A percentile compares a stretch with the other conserved stretches of the same genome.
phyloP scores from a whole-genome alignment of 768 basidiomycete genomes.

The Naematelia aurantialba region DNA sequence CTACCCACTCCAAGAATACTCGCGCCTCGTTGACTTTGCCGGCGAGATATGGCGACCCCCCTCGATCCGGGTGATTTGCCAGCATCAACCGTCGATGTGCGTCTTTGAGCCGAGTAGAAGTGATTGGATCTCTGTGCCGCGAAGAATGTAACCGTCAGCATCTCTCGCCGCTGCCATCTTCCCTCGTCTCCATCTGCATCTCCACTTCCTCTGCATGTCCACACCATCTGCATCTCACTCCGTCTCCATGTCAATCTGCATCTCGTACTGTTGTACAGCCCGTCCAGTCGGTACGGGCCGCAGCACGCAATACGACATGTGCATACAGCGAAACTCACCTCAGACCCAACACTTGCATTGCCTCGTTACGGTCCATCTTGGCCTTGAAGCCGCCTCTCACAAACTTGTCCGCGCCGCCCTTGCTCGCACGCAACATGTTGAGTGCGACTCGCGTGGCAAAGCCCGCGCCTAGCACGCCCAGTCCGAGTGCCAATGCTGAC shows the following conservation, averaged over 20 bases:
- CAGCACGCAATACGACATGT: no score
- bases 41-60: conserved; percentile 95
- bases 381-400: conserved; percentile 87
- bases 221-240: no score
- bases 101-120: conserved; percentile 81
- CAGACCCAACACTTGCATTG: conserved; percentile 81
- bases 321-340: no score
- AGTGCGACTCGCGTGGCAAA: conserved; percentile 39
- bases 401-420: conserved; percentile 70
- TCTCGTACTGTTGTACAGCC: no score
- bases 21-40: conserved; percentile 99
- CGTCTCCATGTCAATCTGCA: no score
- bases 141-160: background rate
- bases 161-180: no score
- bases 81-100: conserved; percentile 97
- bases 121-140: conserved; percentile 77
- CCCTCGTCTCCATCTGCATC: background rate
- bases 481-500: conserved; percentile 41
- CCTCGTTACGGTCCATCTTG: conserved; percentile 96
- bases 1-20: conserved; percentile 66
- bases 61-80: conserved; percentile 96
- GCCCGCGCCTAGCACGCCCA: conserved; percentile 46
- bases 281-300: no score
- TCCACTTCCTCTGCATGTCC: no score
- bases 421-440: conserved; percentile 31